phyloP scores from a whole-genome alignment of 192 early-diverging fungal species.

The Podochytrium sp. region DNA sequence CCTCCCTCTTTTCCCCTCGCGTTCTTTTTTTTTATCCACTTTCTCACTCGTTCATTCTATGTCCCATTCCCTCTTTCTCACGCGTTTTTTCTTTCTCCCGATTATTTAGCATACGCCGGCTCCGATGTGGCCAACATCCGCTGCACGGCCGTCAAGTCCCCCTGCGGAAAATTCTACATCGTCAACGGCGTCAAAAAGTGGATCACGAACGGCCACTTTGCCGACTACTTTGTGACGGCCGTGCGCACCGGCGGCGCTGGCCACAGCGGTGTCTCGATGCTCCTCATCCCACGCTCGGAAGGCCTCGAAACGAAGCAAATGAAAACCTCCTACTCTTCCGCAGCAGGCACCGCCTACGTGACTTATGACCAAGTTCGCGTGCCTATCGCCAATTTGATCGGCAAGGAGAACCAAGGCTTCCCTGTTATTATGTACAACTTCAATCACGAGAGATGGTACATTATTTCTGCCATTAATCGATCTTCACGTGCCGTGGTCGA shows the following conservation, averaged over 20 bases:
- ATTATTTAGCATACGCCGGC: constrained; percentile 16
- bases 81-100: not conserved
- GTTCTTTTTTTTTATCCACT: not conserved
- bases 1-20: not conserved
- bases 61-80: not conserved
- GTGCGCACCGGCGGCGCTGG: constrained; percentile 41
- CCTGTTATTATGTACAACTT: constrained; percentile 74
- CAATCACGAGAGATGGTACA: constrained; percentile 73
- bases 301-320: constrained; percentile 65
- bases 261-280: constrained; percentile 66
- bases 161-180: constrained; percentile 55
- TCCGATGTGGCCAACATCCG: constrained; percentile 44
- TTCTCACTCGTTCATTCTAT: not conserved
- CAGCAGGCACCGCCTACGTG: constrained; percentile 68
- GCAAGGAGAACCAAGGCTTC: constrained; percentile 67
- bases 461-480: constrained; percentile 47
- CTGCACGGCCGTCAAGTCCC: constrained; percentile 48
- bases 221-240: constrained; percentile 57
- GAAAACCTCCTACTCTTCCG: constrained; percentile 65
- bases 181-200: constrained; percentile 63
- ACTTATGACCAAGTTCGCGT: constrained; percentile 62
- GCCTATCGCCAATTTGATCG: constrained; percentile 70
- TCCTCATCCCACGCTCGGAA: constrained; percentile 60
- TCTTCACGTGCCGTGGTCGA: constrained; percentile 54
- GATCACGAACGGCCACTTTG: constrained; percentile 48